These are phyloP conservation scores for Diutina neorugosa DNA, from an alignment of 1,139 yeast genomes.

Conservation along the genomic window DNA sequence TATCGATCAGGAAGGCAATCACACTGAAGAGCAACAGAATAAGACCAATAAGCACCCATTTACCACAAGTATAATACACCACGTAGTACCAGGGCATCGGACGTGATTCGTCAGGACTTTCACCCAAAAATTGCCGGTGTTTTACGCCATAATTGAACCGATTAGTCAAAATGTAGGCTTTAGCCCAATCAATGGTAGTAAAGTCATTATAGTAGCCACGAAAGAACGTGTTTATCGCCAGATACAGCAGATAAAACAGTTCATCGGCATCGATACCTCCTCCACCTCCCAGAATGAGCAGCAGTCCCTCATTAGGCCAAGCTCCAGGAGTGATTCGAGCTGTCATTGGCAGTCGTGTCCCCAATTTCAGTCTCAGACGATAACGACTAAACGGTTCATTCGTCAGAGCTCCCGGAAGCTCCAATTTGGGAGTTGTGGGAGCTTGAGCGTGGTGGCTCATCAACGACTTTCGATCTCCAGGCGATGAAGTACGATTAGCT, in stretches of 20 bases:
- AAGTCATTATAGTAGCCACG: slow-evolving; percentile 42
- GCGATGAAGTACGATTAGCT: background rate
- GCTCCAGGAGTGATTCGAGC: background rate
- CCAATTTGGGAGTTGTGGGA: background rate
- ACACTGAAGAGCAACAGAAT: slow-evolving; percentile 38
- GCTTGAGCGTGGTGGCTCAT: background rate
- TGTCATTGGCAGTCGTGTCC: background rate
- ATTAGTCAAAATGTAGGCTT: slow-evolving; percentile 38
- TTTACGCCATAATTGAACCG: slow-evolving; percentile 28
- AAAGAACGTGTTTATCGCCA: background rate
- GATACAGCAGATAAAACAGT: background rate
- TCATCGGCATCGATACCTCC: background rate
- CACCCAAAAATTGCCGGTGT: slow-evolving; percentile 12
- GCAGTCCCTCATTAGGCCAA: background rate
- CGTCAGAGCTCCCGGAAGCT: background rate
- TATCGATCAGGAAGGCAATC: slow-evolving; percentile 41
- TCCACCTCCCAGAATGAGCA: background rate
- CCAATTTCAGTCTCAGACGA: background rate
- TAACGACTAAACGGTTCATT: background rate
- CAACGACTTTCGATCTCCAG: background rate
- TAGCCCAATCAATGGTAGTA: slow-evolving; percentile 61
- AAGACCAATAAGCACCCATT: slow-evolving; percentile 40
- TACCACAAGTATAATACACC: slow-evolving; percentile 17
- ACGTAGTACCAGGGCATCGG: slow-evolving; percentile 8
- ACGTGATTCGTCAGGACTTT: background rate